Conservation (phyloP, 2,329 filamentous ascomycete species). For the Paecilomyces variotii region DNA sequence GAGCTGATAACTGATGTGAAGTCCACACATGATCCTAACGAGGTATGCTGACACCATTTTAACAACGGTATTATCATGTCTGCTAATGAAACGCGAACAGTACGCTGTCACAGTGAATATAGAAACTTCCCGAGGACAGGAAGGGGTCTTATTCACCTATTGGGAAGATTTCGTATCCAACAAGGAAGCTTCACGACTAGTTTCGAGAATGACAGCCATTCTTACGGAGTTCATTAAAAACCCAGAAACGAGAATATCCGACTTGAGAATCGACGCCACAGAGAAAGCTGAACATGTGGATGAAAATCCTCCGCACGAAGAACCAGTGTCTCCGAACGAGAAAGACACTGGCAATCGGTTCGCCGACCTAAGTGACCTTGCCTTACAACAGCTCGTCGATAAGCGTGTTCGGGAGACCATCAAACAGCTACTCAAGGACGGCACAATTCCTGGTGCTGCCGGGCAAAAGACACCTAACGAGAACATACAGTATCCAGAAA, state of each 20-base stretch:
- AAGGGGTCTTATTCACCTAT: conserved; percentile 32
- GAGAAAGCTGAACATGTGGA: not conserved
- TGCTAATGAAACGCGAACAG: conserved; percentile 12
- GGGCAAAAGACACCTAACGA: conserved; percentile 5
- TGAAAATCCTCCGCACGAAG: not conserved
- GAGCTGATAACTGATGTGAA: conserved; percentile 23
- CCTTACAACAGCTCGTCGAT: conserved; percentile 26
- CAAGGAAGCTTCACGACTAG: conserved; percentile 21
- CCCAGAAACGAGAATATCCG: conserved; percentile 15
- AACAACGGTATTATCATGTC: not conserved
- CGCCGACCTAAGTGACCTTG: conserved; percentile 9
- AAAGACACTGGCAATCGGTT: not conserved
- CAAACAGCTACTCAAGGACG: conserved; percentile 23
- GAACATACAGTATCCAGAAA: not conserved
- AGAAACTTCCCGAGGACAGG: conserved; percentile 25
- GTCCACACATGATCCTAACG: conserved; percentile 30
- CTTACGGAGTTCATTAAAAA: conserved; percentile 25
- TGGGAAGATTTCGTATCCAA: conserved; percentile 32
- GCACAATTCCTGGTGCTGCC: conserved; percentile 15
- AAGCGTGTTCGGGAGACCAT: conserved; percentile 27
- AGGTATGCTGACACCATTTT: conserved; percentile 16
- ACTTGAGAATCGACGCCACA: conserved; percentile 2
- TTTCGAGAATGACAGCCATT: conserved; percentile 22
- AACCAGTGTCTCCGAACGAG: not conserved
- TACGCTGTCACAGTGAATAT: conserved; percentile 34